Evolutionary conservation across 2,329 filamentous ascomycete species (phyloP).

Genomic region (Botrytis byssoidea): DNA sequence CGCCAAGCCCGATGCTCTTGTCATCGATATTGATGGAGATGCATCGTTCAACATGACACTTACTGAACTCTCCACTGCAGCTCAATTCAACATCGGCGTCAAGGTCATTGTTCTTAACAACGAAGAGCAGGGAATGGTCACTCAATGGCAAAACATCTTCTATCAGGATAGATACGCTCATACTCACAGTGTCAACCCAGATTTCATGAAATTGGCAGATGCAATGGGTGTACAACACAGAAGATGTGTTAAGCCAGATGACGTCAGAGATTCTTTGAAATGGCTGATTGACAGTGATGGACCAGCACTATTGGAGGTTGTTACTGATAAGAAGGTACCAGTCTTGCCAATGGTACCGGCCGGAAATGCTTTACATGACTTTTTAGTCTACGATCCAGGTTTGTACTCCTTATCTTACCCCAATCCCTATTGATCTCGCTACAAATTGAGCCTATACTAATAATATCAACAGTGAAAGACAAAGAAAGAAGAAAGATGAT

Average conservation of each 20-base stretch:
- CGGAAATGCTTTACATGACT: slow-evolving; percentile 85
- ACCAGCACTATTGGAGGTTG: slow-evolving; percentile 88
- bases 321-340: slow-evolving; percentile 88
- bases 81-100: slow-evolving; percentile 94
- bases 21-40: slow-evolving; percentile 95
- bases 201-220: slow-evolving; percentile 90
- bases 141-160: slow-evolving; percentile 97
- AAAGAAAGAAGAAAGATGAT: slow-evolving; percentile 64
- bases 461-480: slow-evolving; percentile 56
- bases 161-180: slow-evolving; percentile 92
- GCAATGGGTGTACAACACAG: slow-evolving; percentile 84
- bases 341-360: slow-evolving; percentile 97
- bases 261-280: slow-evolving; percentile 73
- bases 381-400: slow-evolving; percentile 83
- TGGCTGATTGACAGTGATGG: slow-evolving; percentile 90
- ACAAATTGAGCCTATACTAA: slow-evolving; percentile 40
- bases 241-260: slow-evolving; percentile 69
- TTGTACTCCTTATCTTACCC: slow-evolving; percentile 41
- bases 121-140: slow-evolving; percentile 98
- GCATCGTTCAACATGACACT: slow-evolving; percentile 99
- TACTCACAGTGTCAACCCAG: slow-evolving; percentile 92
- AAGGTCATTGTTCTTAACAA: slow-evolving; percentile 96
- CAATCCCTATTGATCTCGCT: neutral
- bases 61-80: slow-evolving; percentile 88
- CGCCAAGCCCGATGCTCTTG: slow-evolving; percentile 57